Evolutionary conservation across 331 rosid species (phyloP).

Genomic region (Quercus lobata): DNA sequence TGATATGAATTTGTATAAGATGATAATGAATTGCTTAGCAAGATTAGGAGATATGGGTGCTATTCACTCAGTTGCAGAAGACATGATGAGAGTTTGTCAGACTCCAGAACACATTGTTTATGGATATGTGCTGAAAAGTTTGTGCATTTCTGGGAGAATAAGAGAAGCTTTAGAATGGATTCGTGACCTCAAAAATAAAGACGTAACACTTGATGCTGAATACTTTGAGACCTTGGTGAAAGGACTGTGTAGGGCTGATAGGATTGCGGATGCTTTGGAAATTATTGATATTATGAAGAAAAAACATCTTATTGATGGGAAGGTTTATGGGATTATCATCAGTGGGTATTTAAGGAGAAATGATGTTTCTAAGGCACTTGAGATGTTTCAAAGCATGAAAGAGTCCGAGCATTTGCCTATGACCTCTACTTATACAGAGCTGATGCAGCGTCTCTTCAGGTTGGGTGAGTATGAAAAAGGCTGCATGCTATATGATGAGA

Average conservation of each 20-base stretch:
- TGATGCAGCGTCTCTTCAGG: slow-evolving; percentile 71
- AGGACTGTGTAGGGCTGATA: slow-evolving; percentile 67
- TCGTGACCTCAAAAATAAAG: slow-evolving; percentile 63
- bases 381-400: slow-evolving; percentile 56
- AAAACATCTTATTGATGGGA: slow-evolving; percentile 41
- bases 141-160: slow-evolving; percentile 59
- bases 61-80: slow-evolving; percentile 53
- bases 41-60: slow-evolving; percentile 55
- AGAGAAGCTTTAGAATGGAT: slow-evolving; percentile 74
- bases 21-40: slow-evolving; percentile 56
- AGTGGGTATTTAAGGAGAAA: slow-evolving; percentile 56
- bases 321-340: slow-evolving; percentile 54
- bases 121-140: slow-evolving; percentile 57
- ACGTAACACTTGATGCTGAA: slow-evolving; percentile 44
- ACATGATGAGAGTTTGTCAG: slow-evolving; percentile 51
- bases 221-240: slow-evolving; percentile 58
- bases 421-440: slow-evolving; percentile 65
- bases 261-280: slow-evolving; percentile 70
- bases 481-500: slow-evolving; percentile 65
- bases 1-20: slow-evolving; percentile 43
- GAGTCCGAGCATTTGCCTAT: slow-evolving; percentile 49
- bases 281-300: slow-evolving; percentile 68
- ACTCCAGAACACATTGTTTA: slow-evolving; percentile 39
- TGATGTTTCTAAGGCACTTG: slow-evolving; percentile 51
- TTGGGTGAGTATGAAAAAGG: slow-evolving; percentile 49